phyloP scores from a whole-genome alignment of 345 rosid species.

The Fremontodendron californicum region DNA sequence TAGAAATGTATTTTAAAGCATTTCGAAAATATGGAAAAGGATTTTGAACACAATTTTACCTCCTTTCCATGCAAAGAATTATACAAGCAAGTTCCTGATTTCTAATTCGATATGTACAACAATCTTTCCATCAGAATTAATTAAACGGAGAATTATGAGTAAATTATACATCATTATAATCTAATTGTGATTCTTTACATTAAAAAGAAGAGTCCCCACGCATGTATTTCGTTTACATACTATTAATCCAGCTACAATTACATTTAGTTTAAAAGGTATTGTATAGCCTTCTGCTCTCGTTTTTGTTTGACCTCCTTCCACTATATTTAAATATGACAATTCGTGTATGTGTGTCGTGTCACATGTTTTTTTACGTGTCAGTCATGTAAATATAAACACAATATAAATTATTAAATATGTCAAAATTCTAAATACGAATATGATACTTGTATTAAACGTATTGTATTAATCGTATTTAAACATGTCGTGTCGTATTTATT shows the following conservation, averaged over 20 bases:
- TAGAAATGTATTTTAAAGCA: neutral
- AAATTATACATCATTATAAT: neutral
- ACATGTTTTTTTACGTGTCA: too few relatives aligned
- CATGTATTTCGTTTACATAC: neutral
- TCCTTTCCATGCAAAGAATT: neutral
- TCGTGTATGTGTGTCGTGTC: too few relatives aligned
- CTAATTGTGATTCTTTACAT: neutral
- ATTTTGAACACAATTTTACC: neutral
- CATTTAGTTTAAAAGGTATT: neutral
- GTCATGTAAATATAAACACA: too few relatives aligned
- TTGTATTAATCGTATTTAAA: too few relatives aligned
- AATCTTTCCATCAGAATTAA: neutral
- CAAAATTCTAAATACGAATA: too few relatives aligned
- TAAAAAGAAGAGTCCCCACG: neutral
- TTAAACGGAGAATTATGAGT: neutral
- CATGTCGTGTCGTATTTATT: too few relatives aligned
- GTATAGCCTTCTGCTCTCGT: neutral
- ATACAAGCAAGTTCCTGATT: neutral
- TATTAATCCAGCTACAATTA: neutral
- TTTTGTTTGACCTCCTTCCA: neutral
- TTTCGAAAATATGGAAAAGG: neutral
- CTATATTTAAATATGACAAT: neutral
- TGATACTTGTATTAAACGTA: too few relatives aligned
- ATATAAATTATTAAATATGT: too few relatives aligned
- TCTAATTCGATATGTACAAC: neutral